phyloP scores from a whole-genome alignment of 2,329 filamentous ascomycete species.

The Colletotrichum liriopes region DNA sequence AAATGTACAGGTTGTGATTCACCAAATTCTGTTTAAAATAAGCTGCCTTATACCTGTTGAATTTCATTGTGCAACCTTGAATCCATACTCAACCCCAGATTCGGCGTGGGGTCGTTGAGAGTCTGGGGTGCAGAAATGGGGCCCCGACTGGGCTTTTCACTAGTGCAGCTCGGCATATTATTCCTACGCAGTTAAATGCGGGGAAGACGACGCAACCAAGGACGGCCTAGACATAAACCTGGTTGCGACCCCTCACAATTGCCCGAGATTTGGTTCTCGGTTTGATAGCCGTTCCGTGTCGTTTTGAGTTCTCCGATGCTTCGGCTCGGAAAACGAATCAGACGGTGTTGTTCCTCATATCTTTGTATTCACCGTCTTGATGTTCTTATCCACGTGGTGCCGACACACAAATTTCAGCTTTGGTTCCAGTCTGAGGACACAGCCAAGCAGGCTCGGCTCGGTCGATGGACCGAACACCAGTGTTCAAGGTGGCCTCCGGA shows the following conservation, averaged over 20 bases:
- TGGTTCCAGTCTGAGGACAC: not conserved
- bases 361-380: not conserved
- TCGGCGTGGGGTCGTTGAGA: slow-evolving; percentile 11
- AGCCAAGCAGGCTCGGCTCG: not conserved
- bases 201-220: slow-evolving; percentile 23
- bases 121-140: slow-evolving; percentile 22
- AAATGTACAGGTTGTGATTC: slow-evolving; percentile 15
- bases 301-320: not conserved
- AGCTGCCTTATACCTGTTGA: not conserved
- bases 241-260: not conserved
- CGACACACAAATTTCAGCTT: not conserved
- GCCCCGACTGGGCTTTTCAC: slow-evolving; percentile 21
- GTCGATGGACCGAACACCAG: not conserved
- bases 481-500: not conserved
- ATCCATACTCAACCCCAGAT: slow-evolving; percentile 13
- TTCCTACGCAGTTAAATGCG: slow-evolving; percentile 12
- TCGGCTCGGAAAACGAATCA: slow-evolving; percentile 21
- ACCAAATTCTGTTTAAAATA: not conserved
- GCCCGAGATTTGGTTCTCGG: slow-evolving; percentile 18
- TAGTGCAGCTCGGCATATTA: slow-evolving; percentile 14
- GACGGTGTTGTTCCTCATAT: not conserved
- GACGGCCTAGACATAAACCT: not conserved
- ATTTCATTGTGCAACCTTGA: not conserved
- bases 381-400: not conserved
- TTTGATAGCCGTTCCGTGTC: slow-evolving; percentile 15